phyloP scores from a whole-genome alignment of 1,284 basidiomycete species.

The Rhodofomes roseus region DNA sequence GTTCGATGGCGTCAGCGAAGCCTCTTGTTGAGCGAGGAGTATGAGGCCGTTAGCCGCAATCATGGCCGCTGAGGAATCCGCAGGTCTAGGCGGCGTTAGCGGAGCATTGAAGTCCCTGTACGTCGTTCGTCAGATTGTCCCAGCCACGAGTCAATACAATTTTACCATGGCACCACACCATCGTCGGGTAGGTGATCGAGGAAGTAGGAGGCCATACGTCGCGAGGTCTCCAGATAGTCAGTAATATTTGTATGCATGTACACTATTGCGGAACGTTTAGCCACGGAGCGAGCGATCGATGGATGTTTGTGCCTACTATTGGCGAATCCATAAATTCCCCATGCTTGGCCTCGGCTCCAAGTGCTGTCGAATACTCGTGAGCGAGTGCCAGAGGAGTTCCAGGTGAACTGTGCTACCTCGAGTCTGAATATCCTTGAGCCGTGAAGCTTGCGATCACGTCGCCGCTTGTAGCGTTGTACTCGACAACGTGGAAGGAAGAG shows the following conservation, averaged over 20 bases:
- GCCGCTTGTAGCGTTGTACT: slow-evolving; percentile 64
- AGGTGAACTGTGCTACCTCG: no score
- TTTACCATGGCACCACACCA: slow-evolving; percentile 62
- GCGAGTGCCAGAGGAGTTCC: no score
- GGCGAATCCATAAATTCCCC: slow-evolving; percentile 68
- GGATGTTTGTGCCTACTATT: slow-evolving; percentile 44
- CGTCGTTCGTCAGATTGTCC: neutral
- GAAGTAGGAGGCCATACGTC: slow-evolving; percentile 56
- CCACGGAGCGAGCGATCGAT: neutral
- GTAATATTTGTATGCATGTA: slow-evolving; percentile 47
- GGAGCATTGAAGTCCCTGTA: slow-evolving; percentile 70
- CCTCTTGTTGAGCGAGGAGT: slow-evolving; percentile 53
- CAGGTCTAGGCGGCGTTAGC: slow-evolving; percentile 44
- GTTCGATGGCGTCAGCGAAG: slow-evolving; percentile 27
- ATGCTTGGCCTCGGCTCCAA: slow-evolving; percentile 69
- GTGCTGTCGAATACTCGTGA: slow-evolving; percentile 39
- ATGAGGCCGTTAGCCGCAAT: slow-evolving; percentile 57
- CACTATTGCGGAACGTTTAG: slow-evolving; percentile 41
- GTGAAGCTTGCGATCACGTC: slow-evolving; percentile 52
- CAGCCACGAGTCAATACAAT: neutral
- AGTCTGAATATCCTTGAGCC: slow-evolving; percentile 58
- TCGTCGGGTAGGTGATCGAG: slow-evolving; percentile 49
- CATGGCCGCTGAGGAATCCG: slow-evolving; percentile 66
- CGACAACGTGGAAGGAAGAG: slow-evolving; percentile 63
- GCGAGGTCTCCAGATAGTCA: slow-evolving; percentile 55